phyloP scores from a whole-genome alignment of 2,329 filamentous ascomycete genomes.

The Sclerotinia spermophila region DNA sequence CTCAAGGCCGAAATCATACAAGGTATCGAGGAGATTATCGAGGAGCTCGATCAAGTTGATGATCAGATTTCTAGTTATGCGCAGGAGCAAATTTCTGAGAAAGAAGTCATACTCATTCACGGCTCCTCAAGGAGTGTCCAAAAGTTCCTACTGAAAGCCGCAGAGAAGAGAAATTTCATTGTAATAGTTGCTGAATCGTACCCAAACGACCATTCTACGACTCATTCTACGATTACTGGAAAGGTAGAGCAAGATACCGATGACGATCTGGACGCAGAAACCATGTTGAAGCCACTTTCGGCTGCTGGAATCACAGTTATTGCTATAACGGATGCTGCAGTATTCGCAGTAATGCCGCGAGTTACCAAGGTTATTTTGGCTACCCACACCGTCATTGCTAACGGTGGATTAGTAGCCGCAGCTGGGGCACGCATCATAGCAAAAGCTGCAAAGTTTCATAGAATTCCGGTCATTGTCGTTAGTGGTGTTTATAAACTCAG shows the following conservation, averaged over 20 bases:
- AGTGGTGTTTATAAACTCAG: conserved; percentile 92
- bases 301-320: conserved; percentile 78
- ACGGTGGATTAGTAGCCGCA: conserved; percentile 80
- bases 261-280: conserved; percentile 41
- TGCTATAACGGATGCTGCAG: conserved; percentile 75
- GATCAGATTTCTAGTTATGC: conserved; percentile 88
- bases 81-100: conserved; percentile 87
- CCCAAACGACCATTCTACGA: conserved; percentile 63
- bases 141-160: conserved; percentile 82
- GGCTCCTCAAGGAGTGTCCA: conserved; percentile 84
- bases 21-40: conserved; percentile 92
- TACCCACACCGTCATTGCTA: conserved; percentile 81
- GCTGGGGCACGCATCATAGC: conserved; percentile 82
- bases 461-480: conserved; percentile 82
- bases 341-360: conserved; percentile 91
- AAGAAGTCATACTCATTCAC: conserved; percentile 88
- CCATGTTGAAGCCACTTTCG: conserved; percentile 73
- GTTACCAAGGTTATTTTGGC: conserved; percentile 94
- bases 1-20: conserved; percentile 88
- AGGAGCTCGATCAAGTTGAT: conserved; percentile 89
- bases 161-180: conserved; percentile 86
- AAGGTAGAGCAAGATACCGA: conserved; percentile 43
- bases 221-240: conserved; percentile 60
- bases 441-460: conserved; percentile 76
- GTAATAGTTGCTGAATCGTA: conserved; percentile 76